Conservation (phyloP, 139 green algal genomes). For the Trebouxia sp. region DNA sequence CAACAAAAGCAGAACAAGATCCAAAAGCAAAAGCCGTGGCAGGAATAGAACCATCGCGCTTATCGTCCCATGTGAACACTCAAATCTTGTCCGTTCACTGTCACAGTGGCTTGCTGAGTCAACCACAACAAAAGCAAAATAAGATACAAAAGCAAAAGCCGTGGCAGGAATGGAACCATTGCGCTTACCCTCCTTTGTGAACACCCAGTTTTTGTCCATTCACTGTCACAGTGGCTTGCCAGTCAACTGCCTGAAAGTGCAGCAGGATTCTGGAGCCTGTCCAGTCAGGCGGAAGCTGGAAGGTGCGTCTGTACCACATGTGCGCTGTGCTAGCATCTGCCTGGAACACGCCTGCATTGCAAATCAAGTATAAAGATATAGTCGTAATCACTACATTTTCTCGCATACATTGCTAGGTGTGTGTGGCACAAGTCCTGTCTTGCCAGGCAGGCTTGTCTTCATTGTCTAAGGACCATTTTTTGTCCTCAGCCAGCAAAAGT, state of each 20-base stretch:
- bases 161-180: no score
- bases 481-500: not conserved
- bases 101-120: no score
- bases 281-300: slow-evolving; percentile 19
- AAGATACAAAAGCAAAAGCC: no score
- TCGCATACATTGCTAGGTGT: no score
- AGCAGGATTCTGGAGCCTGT: slow-evolving; percentile 15
- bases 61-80: no score
- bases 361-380: not conserved
- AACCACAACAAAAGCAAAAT: no score
- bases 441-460: not conserved
- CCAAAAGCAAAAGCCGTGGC: no score
- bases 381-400: not conserved
- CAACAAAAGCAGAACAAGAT: no score
- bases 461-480: not conserved
- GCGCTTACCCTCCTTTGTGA: slow-evolving; percentile 31
- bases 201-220: not conserved
- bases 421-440: no score
- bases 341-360: slow-evolving; percentile 14
- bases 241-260: slow-evolving; percentile 40
- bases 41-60: no score
- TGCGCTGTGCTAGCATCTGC: not conserved
- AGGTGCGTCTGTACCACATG: slow-evolving; percentile 32
- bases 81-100: no score
- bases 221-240: slow-evolving; percentile 26